A percentile compares a stretch with the other conserved stretches of the same genome.
phyloP scores from a whole-genome alignment of 2,329 filamentous ascomycete species.

The Elsinoe batatas region DNA sequence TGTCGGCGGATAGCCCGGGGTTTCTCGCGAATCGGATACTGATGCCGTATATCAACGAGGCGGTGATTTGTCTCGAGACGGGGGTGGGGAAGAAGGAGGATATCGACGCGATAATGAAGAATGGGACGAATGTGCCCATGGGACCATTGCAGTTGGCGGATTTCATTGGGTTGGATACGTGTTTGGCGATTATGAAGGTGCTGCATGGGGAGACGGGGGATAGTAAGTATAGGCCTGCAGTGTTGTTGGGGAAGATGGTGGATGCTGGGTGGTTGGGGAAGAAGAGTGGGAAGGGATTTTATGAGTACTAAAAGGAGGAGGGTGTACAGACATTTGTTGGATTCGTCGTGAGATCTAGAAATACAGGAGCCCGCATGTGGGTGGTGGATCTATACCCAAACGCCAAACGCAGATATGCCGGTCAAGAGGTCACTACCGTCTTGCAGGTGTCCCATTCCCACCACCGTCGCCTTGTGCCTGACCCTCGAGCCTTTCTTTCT shows the following conservation, averaged over 20 bases:
- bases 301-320: slow-evolving; percentile 55
- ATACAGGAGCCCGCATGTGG: not conserved
- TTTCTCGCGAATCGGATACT: slow-evolving; percentile 95
- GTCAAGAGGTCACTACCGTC: not conserved
- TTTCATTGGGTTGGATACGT: slow-evolving; percentile 95
- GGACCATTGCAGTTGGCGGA: slow-evolving; percentile 87
- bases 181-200: slow-evolving; percentile 93
- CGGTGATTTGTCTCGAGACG: slow-evolving; percentile 90
- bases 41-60: slow-evolving; percentile 99
- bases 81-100: slow-evolving; percentile 80
- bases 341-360: slow-evolving; percentile 5
- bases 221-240: slow-evolving; percentile 86
- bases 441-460: not conserved
- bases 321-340: not conserved
- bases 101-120: slow-evolving; percentile 98
- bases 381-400: not conserved
- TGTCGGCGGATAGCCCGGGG: slow-evolving; percentile 80
- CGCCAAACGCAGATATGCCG: not conserved
- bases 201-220: slow-evolving; percentile 85
- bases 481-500: slow-evolving; percentile 21
- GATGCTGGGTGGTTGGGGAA: slow-evolving; percentile 96
- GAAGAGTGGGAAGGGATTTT: slow-evolving; percentile 95
- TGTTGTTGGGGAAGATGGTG: slow-evolving; percentile 87
- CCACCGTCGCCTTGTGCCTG: slow-evolving; percentile 13
- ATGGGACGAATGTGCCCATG: slow-evolving; percentile 97